Conservation (phyloP, 2,329 filamentous ascomycete species). For the Arthrobotrys megalospora region DNA sequence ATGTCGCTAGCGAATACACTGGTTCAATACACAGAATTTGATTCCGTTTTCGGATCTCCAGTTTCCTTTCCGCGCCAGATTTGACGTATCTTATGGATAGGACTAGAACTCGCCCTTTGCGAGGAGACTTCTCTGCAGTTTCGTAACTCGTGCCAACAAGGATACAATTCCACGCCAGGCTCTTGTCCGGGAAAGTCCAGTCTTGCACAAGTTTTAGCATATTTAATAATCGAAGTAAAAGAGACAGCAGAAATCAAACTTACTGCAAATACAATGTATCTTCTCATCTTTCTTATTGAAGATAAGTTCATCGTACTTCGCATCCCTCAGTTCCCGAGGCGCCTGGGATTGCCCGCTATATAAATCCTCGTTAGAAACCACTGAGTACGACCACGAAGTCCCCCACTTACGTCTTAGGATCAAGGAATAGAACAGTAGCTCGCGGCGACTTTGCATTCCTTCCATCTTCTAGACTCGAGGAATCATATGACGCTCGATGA, state of each 20-base stretch:
- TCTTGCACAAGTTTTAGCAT: constrained; percentile 17
- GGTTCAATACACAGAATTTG: constrained; percentile 63
- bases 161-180: constrained; percentile 61
- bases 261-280: constrained; percentile 64
- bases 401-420: constrained; percentile 63
- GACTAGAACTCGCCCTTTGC: constrained; percentile 63
- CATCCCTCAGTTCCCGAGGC: constrained; percentile 62
- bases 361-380: background rate
- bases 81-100: constrained; percentile 56
- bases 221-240: background rate
- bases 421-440: constrained; percentile 61
- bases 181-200: constrained; percentile 49
- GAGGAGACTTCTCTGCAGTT: constrained; percentile 41
- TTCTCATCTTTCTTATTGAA: constrained; percentile 64
- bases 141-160: constrained; percentile 63
- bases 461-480: constrained; percentile 3
- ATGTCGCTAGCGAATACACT: constrained; percentile 64
- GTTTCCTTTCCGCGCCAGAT: constrained; percentile 5
- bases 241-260: background rate
- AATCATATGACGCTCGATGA: constrained; percentile 54
- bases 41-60: constrained; percentile 63
- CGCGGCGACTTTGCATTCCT: constrained; percentile 1
- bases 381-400: background rate
- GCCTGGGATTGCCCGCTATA: constrained; percentile 61
- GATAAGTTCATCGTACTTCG: constrained; percentile 62